Base-by-base conservation (phyloP, 1,284 basidiomycete species). In the Phaffia rhodozyma region DNA sequence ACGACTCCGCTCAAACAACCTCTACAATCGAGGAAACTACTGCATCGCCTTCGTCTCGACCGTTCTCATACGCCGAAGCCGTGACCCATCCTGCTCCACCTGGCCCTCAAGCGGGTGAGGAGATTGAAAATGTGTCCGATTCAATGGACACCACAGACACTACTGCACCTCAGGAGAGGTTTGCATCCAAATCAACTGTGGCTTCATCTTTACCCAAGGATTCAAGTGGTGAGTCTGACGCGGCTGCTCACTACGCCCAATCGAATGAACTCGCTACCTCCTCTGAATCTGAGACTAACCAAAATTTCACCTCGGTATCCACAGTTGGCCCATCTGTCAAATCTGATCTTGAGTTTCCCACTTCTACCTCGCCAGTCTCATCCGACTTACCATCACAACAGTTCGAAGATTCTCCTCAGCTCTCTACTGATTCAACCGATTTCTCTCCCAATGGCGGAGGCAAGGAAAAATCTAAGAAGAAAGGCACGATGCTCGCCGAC, bases 11-110 rank as follows among this genome's bases (percentile, higher is more conserved):
- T 38, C 34, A 47, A 49, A 29, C 57, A 34, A 5, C 32, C 32
- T 34, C 32, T 9, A 4, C 9, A 9, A 5, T 9, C 32, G 32
- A 9, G 32, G 32, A 34, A 34, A 34, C 9, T 34, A 9, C 32
- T 34, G 5, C 38, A 16, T 7, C 2, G 5, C 7, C 13, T 43
- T 16, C 38, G 13, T 11, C 38, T 43, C 38, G 13, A 43, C 38
- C 38, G 5, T 43, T 43, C 47, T 59, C 58, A 20, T 59, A 50
- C 48, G 48, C 58, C 29, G 47, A 59, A 20, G 58, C 52, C 58
- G 58, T 30, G 16, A 43, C 38, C 38, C 38, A 43, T 16, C 13
- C 38, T 43, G 38, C 13, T 11, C 2, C 32, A 34, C 9, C 5
- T 43, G 38, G 2, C 5, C 6, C 38, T 43, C 7, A 43, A 2